Percentiles rank a stretch among this genome's conserved stretches.
These are phyloP conservation scores for Ophiosphaerella narmari DNA, from an alignment of 2,329 filamentous ascomycete species.

Conservation along the genomic window DNA sequence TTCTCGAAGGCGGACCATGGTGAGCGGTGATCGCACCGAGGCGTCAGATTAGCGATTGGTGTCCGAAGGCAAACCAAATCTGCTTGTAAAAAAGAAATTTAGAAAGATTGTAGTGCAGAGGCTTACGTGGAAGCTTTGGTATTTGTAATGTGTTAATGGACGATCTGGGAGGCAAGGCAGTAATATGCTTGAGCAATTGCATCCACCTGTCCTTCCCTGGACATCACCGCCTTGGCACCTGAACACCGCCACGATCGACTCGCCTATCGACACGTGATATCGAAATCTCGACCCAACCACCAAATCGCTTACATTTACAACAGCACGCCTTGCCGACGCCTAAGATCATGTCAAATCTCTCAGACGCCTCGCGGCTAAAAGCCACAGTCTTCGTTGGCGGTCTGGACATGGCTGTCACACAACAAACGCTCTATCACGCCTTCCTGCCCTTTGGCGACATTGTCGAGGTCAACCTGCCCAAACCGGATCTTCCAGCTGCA, in stretches of 20 bases:
- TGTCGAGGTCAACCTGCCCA: constrained; percentile 85
- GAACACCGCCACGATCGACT: constrained; percentile 19
- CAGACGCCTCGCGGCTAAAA: constrained; percentile 82
- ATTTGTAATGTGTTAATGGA: constrained; percentile 24
- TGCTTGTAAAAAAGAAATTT: constrained; percentile 12
- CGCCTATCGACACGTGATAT: constrained; percentile 30
- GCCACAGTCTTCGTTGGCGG: constrained; percentile 92
- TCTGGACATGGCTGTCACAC: constrained; percentile 77
- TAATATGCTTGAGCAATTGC: constrained; percentile 32
- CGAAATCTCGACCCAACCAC: constrained; percentile 19
- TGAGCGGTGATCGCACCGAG: constrained; percentile 43
- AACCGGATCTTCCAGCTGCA: constrained; percentile 79
- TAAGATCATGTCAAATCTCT: constrained; percentile 61
- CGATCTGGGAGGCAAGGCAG: constrained; percentile 26
- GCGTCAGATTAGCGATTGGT: constrained; percentile 29
- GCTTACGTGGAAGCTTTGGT: constrained; percentile 8
- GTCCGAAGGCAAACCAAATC: constrained; percentile 23
- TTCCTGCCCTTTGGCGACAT: constrained; percentile 98
- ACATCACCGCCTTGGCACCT: constrained; percentile 19
- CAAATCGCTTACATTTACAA: constrained; percentile 8
- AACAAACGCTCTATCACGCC: constrained; percentile 78
- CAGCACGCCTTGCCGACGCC: neutral
- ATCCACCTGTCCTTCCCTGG: constrained; percentile 44
- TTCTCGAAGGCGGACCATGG: constrained; percentile 95
- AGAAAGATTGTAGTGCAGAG: constrained; percentile 13